Evolutionary conservation across 495 filamentous ascomycete genomes (phyloP), one percentile per base, ranked within the genome.

Genomic region (Xylaria nigripes): DNA sequence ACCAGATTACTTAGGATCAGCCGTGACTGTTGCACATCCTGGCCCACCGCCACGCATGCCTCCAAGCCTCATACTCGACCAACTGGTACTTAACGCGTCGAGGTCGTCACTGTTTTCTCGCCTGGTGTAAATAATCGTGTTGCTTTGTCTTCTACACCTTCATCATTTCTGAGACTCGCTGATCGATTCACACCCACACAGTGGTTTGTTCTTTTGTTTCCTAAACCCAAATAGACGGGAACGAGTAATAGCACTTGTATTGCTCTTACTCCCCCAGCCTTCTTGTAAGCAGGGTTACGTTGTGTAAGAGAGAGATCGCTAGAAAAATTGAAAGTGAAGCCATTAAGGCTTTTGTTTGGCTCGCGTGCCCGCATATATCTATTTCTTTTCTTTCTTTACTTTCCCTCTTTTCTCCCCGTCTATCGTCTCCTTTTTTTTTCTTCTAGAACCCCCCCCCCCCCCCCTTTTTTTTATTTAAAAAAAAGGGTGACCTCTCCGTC

Each of bases 1-100:
- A 47, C 34, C 36, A 29, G 34, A 19, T 36, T 34, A 25, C 29
- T 25, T 44, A 42, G 42, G 25, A 5, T 10, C 27, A 53, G 45
- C 46, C 32, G 45, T 54, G 51, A 54, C n/a, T 13, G 51, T 45
- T 55, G 45, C 52, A 55, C 43, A 43, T 52, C 21, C 23, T 54
- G 61, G 61, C 57, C 64, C 64, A 60, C 64, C 54, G 55, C 59
- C 55, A 59, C 64, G 63, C 64, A 66, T 64, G 61, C 45, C 49
- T 59, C 55, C 61, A 54, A 66, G 64, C 64, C 64, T 67, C 64
- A 60, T 59, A 57, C 53, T 56, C 36, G 57, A 62, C 64, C 62
- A 59, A 62, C 61, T 67, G 61, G 61, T 67, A 59, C 59, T 64
- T 64, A 61, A 61, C 61, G 57, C 38, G 32, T 48, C 34, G 51